These are phyloP conservation scores for Malassezia japonica DNA, from an alignment of 1,284 basidiomycete genomes.

Conservation along the genomic window DNA sequence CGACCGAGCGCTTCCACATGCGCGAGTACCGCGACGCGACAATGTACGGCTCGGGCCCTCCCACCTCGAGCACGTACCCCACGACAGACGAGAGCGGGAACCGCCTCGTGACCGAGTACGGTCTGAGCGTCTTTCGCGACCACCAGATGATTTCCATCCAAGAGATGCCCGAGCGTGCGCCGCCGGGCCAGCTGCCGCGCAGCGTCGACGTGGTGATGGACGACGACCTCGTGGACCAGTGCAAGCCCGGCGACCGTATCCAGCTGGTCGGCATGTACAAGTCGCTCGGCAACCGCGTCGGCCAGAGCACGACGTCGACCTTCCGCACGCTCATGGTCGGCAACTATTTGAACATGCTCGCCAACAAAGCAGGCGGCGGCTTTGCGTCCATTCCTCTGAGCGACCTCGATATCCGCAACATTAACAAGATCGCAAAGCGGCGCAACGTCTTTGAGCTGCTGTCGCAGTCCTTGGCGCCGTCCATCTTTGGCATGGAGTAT, in stretches of 20 bases:
- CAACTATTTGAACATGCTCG: slow-evolving; percentile 92
- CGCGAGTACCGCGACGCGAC: slow-evolving; percentile 89
- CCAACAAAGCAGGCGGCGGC: slow-evolving; percentile 89
- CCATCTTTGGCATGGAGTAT: slow-evolving; percentile 90
- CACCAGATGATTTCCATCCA: slow-evolving; percentile 96
- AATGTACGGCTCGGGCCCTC: slow-evolving; percentile 63
- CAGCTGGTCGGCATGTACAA: slow-evolving; percentile 93
- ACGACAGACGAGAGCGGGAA: slow-evolving; percentile 83
- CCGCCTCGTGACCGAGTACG: slow-evolving; percentile 82
- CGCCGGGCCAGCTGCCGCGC: slow-evolving; percentile 88
- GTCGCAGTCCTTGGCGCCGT: slow-evolving; percentile 89
- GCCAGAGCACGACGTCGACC: slow-evolving; percentile 57
- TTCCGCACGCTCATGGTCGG: slow-evolving; percentile 93
- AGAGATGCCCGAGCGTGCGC: slow-evolving; percentile 98
- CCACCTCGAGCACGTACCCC: slow-evolving; percentile 55
- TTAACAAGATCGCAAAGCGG: slow-evolving; percentile 80
- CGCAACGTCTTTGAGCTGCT: slow-evolving; percentile 77
- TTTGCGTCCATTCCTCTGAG: slow-evolving; percentile 87
- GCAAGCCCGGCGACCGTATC: slow-evolving; percentile 95
- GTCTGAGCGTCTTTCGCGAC: slow-evolving; percentile 82
- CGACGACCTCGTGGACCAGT: slow-evolving; percentile 91
- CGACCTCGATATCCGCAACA: slow-evolving; percentile 87
- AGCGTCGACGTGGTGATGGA: slow-evolving; percentile 92
- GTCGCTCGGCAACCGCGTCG: slow-evolving; percentile 73
- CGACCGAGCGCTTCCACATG: slow-evolving; percentile 72